Conservation (phyloP, 1,139 yeast genomes). For the Hyphopichia buzzinii region DNA sequence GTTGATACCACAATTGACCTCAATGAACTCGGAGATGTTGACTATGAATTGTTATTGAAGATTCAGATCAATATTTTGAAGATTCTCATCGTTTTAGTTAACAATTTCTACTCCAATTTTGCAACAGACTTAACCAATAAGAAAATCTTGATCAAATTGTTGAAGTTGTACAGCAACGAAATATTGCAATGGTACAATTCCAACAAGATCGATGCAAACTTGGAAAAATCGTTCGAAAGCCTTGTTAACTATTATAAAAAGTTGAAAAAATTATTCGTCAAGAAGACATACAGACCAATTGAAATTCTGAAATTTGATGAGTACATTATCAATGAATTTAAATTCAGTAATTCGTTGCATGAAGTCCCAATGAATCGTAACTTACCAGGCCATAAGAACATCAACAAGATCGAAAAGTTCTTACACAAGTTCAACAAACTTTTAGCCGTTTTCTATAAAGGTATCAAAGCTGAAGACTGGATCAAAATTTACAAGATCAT, state of each 20-base stretch:
- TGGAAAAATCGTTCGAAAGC: conserved; percentile 46
- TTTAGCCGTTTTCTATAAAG: conserved; percentile 56
- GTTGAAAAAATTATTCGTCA: conserved; percentile 71
- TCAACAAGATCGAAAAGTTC: conserved; percentile 51
- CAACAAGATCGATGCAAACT: conserved; percentile 37
- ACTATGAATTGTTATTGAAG: conserved; percentile 58
- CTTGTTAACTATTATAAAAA: conserved; percentile 63
- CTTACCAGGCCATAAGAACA: conserved; percentile 46
- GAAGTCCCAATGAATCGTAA: conserved; percentile 51
- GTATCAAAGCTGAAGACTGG: conserved; percentile 76
- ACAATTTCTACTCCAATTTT: conserved; percentile 74
- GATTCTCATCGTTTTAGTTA: conserved; percentile 68
- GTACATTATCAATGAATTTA: conserved; percentile 37
- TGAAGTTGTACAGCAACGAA: conserved; percentile 70
- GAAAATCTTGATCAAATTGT: conserved; percentile 59
- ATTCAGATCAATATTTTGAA: conserved; percentile 84
- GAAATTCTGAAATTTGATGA: conserved; percentile 41
- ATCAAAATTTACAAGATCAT: conserved; percentile 68
- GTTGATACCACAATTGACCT: conserved; percentile 35
- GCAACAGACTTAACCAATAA: conserved; percentile 66
- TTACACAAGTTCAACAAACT: conserved; percentile 64
- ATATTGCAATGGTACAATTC: conserved; percentile 69
- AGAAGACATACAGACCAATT: conserved; percentile 73
- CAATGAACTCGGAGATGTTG: conserved; percentile 43
- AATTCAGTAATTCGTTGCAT: conserved; percentile 39